Percentiles rank a stretch among this genome's conserved stretches.
phyloP scores from a whole-genome alignment of 192 early-diverging fungal genomes.

The Chytriomyces confervae region DNA sequence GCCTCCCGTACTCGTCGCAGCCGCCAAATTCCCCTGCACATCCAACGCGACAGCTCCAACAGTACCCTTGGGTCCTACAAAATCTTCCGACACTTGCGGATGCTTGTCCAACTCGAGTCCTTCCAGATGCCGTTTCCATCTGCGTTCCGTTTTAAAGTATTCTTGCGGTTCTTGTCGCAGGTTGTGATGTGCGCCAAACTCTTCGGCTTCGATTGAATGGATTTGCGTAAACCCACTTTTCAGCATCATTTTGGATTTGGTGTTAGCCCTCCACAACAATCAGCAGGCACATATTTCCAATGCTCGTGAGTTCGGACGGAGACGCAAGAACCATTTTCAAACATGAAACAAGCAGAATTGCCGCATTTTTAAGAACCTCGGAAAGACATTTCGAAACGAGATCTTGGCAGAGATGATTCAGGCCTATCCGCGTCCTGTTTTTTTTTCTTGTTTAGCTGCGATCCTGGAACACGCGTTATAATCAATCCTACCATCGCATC shows the following conservation, averaged over 20 bases:
- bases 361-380: constrained; percentile 62
- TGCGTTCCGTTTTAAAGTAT: constrained; percentile 47
- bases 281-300: constrained; percentile 58
- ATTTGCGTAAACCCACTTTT: too few species aligned
- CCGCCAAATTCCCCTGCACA: constrained; percentile 46
- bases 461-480: background rate
- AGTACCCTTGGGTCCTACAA: constrained; percentile 45
- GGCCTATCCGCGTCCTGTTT: background rate
- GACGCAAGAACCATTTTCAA: constrained; percentile 66
- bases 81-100: constrained; percentile 15
- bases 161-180: constrained; percentile 49
- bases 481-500: constrained; percentile 14
- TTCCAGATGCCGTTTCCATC: constrained; percentile 54
- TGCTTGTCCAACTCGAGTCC: background rate
- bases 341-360: constrained; percentile 73
- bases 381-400: constrained; percentile 64
- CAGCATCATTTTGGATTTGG: too few species aligned
- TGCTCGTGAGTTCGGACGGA: constrained; percentile 63
- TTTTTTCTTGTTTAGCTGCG: background rate
- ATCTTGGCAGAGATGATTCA: constrained; percentile 34
- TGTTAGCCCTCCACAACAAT: too few species aligned
- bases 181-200: constrained; percentile 41
- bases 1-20: constrained; percentile 55
- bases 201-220: constrained; percentile 51
- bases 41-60: constrained; percentile 59